A percentile compares a stretch with the other conserved stretches of the same genome.
Evolutionary conservation across 768 basidiomycete species (phyloP).

Genomic region (Xerocomus potaroensis): DNA sequence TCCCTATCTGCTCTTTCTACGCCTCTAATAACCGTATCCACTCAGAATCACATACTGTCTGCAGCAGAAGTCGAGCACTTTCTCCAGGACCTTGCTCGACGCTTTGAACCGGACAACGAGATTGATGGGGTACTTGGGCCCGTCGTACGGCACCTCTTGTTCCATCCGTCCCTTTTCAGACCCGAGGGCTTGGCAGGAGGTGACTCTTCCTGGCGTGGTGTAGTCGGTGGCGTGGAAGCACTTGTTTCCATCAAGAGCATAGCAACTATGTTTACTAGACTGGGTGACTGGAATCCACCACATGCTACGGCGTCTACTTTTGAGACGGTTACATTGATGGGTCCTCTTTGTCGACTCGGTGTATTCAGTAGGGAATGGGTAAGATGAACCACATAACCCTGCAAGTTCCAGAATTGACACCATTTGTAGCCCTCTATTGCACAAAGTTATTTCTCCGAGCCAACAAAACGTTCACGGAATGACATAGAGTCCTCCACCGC

Average conservation of each 20-base stretch:
- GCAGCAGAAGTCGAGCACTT: slow-evolving; percentile 74
- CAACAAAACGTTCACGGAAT: slow-evolving; percentile 63
- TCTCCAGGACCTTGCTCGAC: slow-evolving; percentile 74
- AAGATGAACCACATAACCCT: slow-evolving; percentile 13
- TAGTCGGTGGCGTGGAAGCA: slow-evolving; percentile 74
- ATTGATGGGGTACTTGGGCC: slow-evolving; percentile 77
- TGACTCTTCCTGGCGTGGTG: slow-evolving; percentile 82
- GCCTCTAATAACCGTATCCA: slow-evolving; percentile 52
- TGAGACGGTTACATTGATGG: slow-evolving; percentile 68
- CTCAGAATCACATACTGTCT: slow-evolving; percentile 47
- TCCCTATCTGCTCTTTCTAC: slow-evolving; percentile 65
- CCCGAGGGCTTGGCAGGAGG: slow-evolving; percentile 69
- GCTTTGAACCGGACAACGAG: slow-evolving; percentile 78
- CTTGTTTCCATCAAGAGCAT: slow-evolving; percentile 80
- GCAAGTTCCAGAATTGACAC: background rate
- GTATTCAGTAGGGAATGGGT: slow-evolving; percentile 92
- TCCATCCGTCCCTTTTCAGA: slow-evolving; percentile 59
- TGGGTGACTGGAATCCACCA: slow-evolving; percentile 70
- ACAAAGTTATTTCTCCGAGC: slow-evolving; percentile 79
- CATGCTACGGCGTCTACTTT: slow-evolving; percentile 56
- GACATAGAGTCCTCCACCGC: slow-evolving; percentile 82
- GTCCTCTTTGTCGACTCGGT: slow-evolving; percentile 78
- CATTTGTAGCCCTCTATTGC: slow-evolving; percentile 64
- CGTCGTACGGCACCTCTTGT: slow-evolving; percentile 57
- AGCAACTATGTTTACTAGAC: slow-evolving; percentile 71